A percentile compares a stretch with the other conserved stretches of the same genome.
These are phyloP conservation scores for Heliosperma pusillum DNA, from an alignment of 148 eudicot species.

Conservation along the genomic window DNA sequence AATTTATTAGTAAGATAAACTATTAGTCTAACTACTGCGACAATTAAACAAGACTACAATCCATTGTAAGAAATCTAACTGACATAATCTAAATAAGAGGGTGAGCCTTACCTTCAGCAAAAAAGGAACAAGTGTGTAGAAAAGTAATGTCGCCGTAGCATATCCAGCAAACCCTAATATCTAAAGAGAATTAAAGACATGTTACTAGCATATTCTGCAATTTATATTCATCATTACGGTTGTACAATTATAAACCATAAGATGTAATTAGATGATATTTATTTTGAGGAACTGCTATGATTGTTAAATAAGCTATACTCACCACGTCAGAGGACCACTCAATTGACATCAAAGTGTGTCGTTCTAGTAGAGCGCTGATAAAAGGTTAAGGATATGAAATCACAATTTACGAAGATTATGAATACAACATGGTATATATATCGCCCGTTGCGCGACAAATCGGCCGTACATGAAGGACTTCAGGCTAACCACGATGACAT, in stretches of 20 bases:
- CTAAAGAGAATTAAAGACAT: slow-evolving; percentile 29
- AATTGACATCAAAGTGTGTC: slow-evolving; percentile 50
- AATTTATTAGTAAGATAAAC: not conserved
- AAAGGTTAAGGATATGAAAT: slow-evolving; percentile 33
- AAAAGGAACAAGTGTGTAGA: slow-evolving; percentile 58
- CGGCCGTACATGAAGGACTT: not conserved
- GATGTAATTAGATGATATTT: not conserved
- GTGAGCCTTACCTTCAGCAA: slow-evolving; percentile 53
- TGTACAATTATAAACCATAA: not conserved
- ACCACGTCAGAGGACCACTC: slow-evolving; percentile 70
- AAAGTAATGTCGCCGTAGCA: slow-evolving; percentile 50
- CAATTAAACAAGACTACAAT: not conserved
- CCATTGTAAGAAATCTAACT: not conserved
- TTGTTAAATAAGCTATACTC: slow-evolving; percentile 30
- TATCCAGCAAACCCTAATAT: slow-evolving; percentile 59
- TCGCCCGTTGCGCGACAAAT: not conserved
- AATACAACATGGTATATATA: not conserved
- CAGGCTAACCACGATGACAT: not conserved
- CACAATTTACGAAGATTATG: not conserved
- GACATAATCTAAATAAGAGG: not conserved
- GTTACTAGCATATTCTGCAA: not conserved
- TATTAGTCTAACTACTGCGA: not conserved
- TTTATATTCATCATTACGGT: not conserved
- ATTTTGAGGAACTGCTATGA: not conserved
- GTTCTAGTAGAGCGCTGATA: slow-evolving; percentile 61